A percentile compares a stretch with the other conserved stretches of the same genome.
phyloP scores from a whole-genome alignment of 139 green algal species.

The Chlamydomonas sphaeroides region DNA sequence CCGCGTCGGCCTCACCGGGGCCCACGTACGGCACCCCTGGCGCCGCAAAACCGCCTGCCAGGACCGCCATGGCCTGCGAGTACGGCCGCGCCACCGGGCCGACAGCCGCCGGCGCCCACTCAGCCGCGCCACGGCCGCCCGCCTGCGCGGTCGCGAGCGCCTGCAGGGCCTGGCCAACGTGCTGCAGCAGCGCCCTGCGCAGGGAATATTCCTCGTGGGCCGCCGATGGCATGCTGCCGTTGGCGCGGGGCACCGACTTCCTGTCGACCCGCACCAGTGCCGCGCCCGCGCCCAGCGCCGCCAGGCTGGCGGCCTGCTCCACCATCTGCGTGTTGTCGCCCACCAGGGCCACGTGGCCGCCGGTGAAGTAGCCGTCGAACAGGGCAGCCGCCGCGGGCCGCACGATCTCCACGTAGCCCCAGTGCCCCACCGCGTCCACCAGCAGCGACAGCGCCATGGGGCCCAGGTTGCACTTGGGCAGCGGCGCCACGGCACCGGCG shows the following conservation, averaged over 20 bases:
- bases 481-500: neutral
- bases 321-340: constrained; percentile 19
- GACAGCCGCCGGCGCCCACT: neutral
- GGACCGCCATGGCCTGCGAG: constrained; percentile 5
- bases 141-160: neutral
- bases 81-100: neutral
- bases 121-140: neutral
- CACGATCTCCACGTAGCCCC: constrained; percentile 28
- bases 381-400: constrained; percentile 25
- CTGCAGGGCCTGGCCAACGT: neutral
- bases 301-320: constrained; percentile 12
- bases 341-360: constrained; percentile 28
- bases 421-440: constrained; percentile 9
- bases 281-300: constrained; percentile 11
- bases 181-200: constrained; percentile 1
- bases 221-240: neutral
- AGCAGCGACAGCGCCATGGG: constrained; percentile 21
- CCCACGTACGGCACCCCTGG: neutral
- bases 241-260: neutral
- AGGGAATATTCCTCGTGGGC: neutral
- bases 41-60: constrained; percentile 14
- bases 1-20: neutral
- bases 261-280: constrained; percentile 2
- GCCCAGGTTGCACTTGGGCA: constrained; percentile 19
- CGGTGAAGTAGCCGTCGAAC: constrained; percentile 17